Evolutionary conservation across 176 grass and related monocot genomes (phyloP).

Genomic region (Sorghum bicolor): Sorghum_bicolor_NCBIv3 NC_012873.2:60184501-60185000

Average conservation of each 20-base stretch:
- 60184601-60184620: neutral
- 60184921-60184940: neutral
- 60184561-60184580: slow-evolving; percentile 7
- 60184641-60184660: neutral
- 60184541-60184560: neutral
- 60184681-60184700: slow-evolving; percentile 14
- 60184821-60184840: slow-evolving; percentile 22
- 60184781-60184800: slow-evolving; percentile 44
- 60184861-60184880: slow-evolving; percentile 6
- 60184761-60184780: slow-evolving; percentile 1
- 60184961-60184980: neutral
- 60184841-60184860: slow-evolving; percentile 19
- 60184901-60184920: neutral
- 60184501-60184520: neutral
- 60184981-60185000: neutral
- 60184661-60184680: neutral
- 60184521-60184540: neutral
- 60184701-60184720: neutral
- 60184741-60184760: slow-evolving; percentile 17
- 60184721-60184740: slow-evolving; percentile 25
- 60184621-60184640: slow-evolving; percentile 1
- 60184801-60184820: slow-evolving; percentile 28
- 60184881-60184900: neutral
- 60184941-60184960: neutral
- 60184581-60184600: neutral